phyloP scores from a whole-genome alignment of 2,329 filamentous ascomycete species.

The Fusarium hostae region DNA sequence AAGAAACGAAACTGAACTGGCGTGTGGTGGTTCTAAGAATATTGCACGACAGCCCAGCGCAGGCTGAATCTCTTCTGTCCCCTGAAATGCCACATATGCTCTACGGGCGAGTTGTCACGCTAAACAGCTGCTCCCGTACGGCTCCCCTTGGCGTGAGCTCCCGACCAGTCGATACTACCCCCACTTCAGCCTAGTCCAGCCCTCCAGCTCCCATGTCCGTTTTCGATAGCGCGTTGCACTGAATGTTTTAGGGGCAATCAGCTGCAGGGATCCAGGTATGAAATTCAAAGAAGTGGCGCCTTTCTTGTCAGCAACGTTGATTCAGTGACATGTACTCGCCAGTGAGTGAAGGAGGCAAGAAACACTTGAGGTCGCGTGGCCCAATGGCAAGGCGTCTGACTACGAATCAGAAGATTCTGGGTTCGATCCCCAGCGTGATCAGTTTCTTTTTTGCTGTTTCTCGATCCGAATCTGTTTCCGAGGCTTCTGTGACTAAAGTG shows the following conservation, averaged over 20 bases:
- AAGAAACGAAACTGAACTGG: constrained; percentile 39
- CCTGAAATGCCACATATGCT: constrained; percentile 50
- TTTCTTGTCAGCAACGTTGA: background rate
- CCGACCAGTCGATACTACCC: constrained; percentile 37
- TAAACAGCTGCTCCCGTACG: constrained; percentile 33
- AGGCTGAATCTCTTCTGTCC: constrained; percentile 31
- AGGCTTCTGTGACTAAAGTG: background rate
- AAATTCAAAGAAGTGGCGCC: background rate
- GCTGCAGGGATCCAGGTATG: constrained; percentile 24
- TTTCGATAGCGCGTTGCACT: constrained; percentile 33
- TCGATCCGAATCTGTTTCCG: background rate
- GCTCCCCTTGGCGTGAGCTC: constrained; percentile 35
- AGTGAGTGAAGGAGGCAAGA: rapidly evolving
- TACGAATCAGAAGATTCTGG: constrained; percentile 47
- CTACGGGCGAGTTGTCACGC: constrained; percentile 27
- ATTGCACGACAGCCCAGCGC: constrained; percentile 18
- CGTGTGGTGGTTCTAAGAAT: constrained; percentile 41
- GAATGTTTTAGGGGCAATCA: constrained; percentile 41
- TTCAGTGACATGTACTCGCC: background rate
- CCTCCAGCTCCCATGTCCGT: constrained; percentile 30
- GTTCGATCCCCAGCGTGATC: constrained; percentile 44
- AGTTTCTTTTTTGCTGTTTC: constrained; percentile 1
- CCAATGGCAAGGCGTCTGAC: constrained; percentile 45
- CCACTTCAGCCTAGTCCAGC: constrained; percentile 37
- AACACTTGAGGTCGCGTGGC: constrained; percentile 22